Conservation (phyloP, 768 basidiomycete species). For the Lactarius indigo region DNA sequence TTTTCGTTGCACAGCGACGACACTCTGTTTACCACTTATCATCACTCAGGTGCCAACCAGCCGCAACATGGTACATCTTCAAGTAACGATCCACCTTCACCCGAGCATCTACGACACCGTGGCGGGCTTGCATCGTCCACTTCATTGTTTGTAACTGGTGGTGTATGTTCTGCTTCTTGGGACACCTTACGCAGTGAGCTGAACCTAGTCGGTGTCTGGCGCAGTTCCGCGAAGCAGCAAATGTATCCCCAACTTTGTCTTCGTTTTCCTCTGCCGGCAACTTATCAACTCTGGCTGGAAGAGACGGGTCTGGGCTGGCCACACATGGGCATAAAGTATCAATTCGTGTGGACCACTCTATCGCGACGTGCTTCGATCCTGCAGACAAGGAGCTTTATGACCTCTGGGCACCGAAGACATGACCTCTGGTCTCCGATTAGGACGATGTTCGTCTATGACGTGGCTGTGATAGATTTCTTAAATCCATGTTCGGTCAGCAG, state of each 20-base stretch:
- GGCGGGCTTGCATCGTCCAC: constrained; percentile 1
- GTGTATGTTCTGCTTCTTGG: constrained; percentile 7
- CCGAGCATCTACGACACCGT: constrained; percentile 12
- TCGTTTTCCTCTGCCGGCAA: constrained; percentile 15
- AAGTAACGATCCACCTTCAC: neutral
- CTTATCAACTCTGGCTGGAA: neutral
- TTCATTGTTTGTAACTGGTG: constrained; percentile 15
- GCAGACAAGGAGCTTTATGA: constrained; percentile 74
- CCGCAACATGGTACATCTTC: neutral
- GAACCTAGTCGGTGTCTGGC: neutral
- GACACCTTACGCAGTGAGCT: neutral
- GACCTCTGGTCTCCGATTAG: neutral
- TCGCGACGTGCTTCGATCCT: constrained; percentile 72
- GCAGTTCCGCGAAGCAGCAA: constrained; percentile 19
- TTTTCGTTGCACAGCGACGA: neutral
- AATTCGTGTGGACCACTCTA: constrained; percentile 62
- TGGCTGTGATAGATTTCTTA: neutral
- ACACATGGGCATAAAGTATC: constrained; percentile 37
- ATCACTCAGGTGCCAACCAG: neutral
- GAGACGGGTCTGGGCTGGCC: constrained; percentile 1
- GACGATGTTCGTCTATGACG: neutral
- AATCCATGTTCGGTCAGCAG: neutral
- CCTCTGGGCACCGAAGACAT: constrained; percentile 60
- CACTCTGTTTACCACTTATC: neutral
- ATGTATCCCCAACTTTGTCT: constrained; percentile 20